phyloP scores from a whole-genome alignment of 208 protist genomes.

The Leishmania tarentolae region DNA sequence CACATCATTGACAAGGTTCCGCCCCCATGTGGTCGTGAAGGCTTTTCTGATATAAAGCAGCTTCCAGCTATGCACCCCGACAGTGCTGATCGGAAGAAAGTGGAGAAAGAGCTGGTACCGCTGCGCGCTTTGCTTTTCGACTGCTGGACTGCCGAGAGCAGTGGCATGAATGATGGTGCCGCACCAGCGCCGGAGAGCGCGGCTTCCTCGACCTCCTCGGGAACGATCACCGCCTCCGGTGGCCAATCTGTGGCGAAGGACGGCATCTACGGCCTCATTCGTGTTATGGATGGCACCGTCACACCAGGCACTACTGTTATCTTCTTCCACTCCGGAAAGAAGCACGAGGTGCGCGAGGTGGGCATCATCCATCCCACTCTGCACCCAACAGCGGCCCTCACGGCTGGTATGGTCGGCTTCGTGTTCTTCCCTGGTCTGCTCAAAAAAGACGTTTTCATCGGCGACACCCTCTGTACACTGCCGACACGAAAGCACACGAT shows the following conservation, averaged over 20 bases:
- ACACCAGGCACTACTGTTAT: slow-evolving; percentile 70
- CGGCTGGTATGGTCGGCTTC: slow-evolving; percentile 97
- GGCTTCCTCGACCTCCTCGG: slow-evolving; percentile 1
- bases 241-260: slow-evolving; percentile 33
- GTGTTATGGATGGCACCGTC: slow-evolving; percentile 91
- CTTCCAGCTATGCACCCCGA: slow-evolving; percentile 66
- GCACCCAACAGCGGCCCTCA: slow-evolving; percentile 73
- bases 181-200: neutral
- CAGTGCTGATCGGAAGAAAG: slow-evolving; percentile 48
- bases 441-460: slow-evolving; percentile 91
- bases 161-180: slow-evolving; percentile 72
- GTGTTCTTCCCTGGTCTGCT: slow-evolving; percentile 84
- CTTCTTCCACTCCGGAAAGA: slow-evolving; percentile 60
- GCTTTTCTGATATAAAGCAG: slow-evolving; percentile 83
- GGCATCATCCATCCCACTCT: slow-evolving; percentile 95
- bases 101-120: slow-evolving; percentile 66
- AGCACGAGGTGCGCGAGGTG: slow-evolving; percentile 91
- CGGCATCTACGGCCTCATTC: slow-evolving; percentile 83
- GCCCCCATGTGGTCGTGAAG: slow-evolving; percentile 50
- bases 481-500: slow-evolving; percentile 62
- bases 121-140: slow-evolving; percentile 96
- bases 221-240: neutral
- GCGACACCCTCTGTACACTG: slow-evolving; percentile 93
- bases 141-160: slow-evolving; percentile 93
- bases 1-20: slow-evolving; percentile 94